Evolutionary conservation across 345 rosid genomes (phyloP), one percentile per base, ranked within the genome.

Genomic region (Aurinia saxatilis): DNA sequence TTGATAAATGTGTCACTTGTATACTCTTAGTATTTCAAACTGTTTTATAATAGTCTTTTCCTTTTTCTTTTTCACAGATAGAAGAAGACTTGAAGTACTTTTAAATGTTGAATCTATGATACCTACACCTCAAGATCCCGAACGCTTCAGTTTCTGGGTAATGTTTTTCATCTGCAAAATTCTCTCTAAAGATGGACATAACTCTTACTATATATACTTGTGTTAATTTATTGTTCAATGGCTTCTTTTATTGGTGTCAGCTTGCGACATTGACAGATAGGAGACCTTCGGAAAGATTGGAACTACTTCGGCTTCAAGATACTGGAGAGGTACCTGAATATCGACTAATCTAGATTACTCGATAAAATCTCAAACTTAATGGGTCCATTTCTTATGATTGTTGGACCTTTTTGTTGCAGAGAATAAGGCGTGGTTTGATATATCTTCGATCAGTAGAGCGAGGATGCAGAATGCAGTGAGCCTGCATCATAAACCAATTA

Each of bases 101-200:
- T 50, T 65, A 50, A 84, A 80, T 58, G 67, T 75, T 50, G 97
- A 92, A 77, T 73, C 73, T 23, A 89, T 87, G 93, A 85, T 92
- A 84, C 99, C 99, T 13, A 50, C 80, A 10, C 66, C 80, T 40
- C 73, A 74, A 61, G 95, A 89, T 75, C 96, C 95, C 0, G 99
- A 93, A 71, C 80, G 77, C 60, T 90, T 93, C 77, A 89, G 99
- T 73, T 93, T 89, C 73, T 93, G 99, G 99, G 99, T 93, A 81
- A 52, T 39, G 17, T 50, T 61, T 19, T 58, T 63, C 10, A 31
- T 63, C 6, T 38, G 6, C 18, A 41, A 68, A 55, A 57, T 55
- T 21, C 21, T 73, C 21, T 61, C 54, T 45, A 65, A 35, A 55
- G 31, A 36, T 66, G 54, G 37, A 25, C 30, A 51, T 10, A 40